Conservation (phyloP, 139 green algal genomes). For the Mesotaenium endlicherianum region DNA sequence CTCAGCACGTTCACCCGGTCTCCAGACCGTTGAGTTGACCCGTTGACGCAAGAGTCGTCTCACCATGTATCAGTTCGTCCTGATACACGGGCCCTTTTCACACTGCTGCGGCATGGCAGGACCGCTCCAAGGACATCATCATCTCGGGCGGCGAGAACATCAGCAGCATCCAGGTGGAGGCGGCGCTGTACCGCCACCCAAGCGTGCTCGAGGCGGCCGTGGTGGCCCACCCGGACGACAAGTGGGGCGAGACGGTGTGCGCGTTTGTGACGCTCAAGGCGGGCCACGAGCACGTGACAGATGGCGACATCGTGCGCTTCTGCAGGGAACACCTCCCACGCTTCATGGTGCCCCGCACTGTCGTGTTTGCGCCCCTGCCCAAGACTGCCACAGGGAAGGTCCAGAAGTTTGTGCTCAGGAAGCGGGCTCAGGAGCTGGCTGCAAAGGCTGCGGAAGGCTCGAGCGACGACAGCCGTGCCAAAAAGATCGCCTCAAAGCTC, state of each 20-base stretch:
- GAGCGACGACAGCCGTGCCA: too few relatives aligned
- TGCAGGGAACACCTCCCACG: constrained; percentile 26
- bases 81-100: too few relatives aligned
- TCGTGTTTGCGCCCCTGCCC: constrained; percentile 29
- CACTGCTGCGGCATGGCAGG: too few relatives aligned
- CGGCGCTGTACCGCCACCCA: constrained; percentile 16
- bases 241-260: constrained; percentile 29
- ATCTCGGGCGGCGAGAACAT: constrained; percentile 52
- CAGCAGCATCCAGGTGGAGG: constrained; percentile 32
- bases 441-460: too few relatives aligned
- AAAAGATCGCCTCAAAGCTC: too few relatives aligned
- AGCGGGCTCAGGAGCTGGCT: constrained; percentile 6
- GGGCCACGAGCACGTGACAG: not conserved
- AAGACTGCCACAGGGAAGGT: constrained; percentile 46
- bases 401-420: constrained; percentile 37
- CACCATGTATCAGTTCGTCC: too few relatives aligned
- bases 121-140: constrained; percentile 50
- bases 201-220: constrained; percentile 36
- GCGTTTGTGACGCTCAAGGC: constrained; percentile 27
- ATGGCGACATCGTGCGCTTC: constrained; percentile 26
- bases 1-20: too few relatives aligned
- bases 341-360: constrained; percentile 23
- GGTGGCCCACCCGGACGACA: constrained; percentile 28
- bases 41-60: too few relatives aligned
- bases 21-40: too few relatives aligned